phyloP scores from a whole-genome alignment of 1,284 basidiomycete species.

The Leccinum subrobustum region DNA sequence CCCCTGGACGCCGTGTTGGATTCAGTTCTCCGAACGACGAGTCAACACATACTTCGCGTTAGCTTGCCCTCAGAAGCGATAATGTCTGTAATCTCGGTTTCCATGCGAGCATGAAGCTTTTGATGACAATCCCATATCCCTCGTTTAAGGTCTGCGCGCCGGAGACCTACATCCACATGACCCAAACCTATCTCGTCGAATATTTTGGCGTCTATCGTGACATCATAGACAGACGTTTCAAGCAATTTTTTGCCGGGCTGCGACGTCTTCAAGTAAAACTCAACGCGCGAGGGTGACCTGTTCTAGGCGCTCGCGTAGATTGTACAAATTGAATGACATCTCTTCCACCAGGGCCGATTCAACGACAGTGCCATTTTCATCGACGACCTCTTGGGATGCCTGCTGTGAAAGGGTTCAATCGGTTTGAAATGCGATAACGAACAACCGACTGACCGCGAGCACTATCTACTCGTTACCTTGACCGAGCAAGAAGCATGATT shows the following conservation, averaged over 20 bases:
- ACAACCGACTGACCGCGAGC: constrained; percentile 20
- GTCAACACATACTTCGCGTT: constrained; percentile 19
- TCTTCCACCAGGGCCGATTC: constrained; percentile 33
- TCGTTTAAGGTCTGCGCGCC: constrained; percentile 57
- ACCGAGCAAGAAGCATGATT: no score
- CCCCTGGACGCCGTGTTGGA: constrained; percentile 6
- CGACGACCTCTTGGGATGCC: constrained; percentile 19
- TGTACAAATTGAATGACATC: constrained; percentile 72
- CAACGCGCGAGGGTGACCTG: constrained; percentile 61
- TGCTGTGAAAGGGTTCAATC: constrained; percentile 8
- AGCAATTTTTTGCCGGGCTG: constrained; percentile 80
- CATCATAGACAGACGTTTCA: constrained; percentile 83
- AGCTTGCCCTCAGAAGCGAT: constrained; percentile 38
- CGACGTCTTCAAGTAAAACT: constrained; percentile 62
- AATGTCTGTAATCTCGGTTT: constrained; percentile 56
- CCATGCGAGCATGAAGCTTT: constrained; percentile 57
- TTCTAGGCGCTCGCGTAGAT: constrained; percentile 65
- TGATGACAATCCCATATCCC: constrained; percentile 92
- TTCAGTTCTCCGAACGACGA: neutral
- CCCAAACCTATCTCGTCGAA: constrained; percentile 61
- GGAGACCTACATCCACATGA: constrained; percentile 47
- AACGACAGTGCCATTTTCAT: constrained; percentile 20
- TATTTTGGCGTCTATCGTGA: constrained; percentile 68
- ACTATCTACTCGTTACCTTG: no score
- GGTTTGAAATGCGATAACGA: neutral